A percentile compares a stretch with the other conserved stretches of the same genome.
Evolutionary conservation across 805 yeast species (phyloP).

Genomic region (Yarrowia deformans): DNA sequence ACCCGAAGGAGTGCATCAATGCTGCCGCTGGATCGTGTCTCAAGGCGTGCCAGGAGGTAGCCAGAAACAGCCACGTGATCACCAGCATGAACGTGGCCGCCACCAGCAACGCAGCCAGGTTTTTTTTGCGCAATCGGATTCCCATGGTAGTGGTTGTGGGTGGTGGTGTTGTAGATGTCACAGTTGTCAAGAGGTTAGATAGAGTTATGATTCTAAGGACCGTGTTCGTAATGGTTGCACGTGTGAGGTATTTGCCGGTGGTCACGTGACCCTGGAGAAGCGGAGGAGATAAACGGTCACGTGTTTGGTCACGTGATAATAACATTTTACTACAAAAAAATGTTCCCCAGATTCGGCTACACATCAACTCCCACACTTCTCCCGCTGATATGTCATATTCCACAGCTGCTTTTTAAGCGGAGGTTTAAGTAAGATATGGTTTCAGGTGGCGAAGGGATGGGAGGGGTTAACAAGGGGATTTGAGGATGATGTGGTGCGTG

Average conservation of each 20-base stretch:
- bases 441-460: background rate
- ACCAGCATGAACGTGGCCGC: constrained; percentile 31
- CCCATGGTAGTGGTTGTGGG: constrained; percentile 32
- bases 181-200: background rate
- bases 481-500: background rate
- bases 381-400: background rate
- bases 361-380: too few species aligned
- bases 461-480: background rate
- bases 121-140: constrained; percentile 36
- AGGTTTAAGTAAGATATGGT: background rate
- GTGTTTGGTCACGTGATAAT: background rate
- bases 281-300: background rate
- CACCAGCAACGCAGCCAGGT: constrained; percentile 38
- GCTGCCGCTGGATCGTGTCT: constrained; percentile 33
- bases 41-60: constrained; percentile 32
- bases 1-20: constrained; percentile 34
- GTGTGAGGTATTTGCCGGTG: background rate
- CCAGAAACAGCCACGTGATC: constrained; percentile 37
- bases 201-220: background rate
- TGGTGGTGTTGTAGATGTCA: background rate
- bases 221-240: background rate
- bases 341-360: too few species aligned
- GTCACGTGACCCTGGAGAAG: too few species aligned
- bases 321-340: too few species aligned
- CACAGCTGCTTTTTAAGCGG: background rate